Base-by-base conservation (phyloP, 805 yeast species). In the Kazachstania bromeliacearum region DNA sequence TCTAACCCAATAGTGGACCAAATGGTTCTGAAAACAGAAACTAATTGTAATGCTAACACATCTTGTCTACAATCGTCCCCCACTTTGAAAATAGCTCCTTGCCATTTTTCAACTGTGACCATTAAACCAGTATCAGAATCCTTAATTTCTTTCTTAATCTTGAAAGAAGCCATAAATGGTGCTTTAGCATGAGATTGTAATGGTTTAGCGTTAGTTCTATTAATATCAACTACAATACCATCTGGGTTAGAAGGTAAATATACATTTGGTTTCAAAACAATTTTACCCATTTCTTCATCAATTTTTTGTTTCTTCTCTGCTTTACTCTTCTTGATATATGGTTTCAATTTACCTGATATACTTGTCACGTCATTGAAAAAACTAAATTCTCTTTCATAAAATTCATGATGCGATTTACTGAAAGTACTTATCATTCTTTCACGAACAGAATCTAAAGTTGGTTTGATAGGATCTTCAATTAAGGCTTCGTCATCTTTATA, bases 31-130 rank as follows among this genome's bases (percentile, higher is more conserved):
- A 94, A 92, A 25, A 92, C 78, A 3, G 96, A 81, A 39, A 94
- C 81, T 53, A 92, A 67, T 56, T 92, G 99, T 40, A 92, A 66
- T 0, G 96, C 96, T 46, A 92, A 70, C 34, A 92, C 89, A 62
- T 92, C 99, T 60, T 92, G 99, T 48, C 99, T 74, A 66, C 97
- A 89, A 62, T 92, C 99, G 63, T 92, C 99, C 42, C 99, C 99
- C 37, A 92, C 98, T 60, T 92, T 92, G 73, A 92, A 92, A 57
- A 92, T 94, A 10, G 98, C 98, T 53, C 94, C 78, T 54, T 87
- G 87, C 94, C 94, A 82, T 45, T 69, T 73, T 34, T 83, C 89
- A 34, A 73, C 56, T 4, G 71, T 68, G 5, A 53, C 45, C n/a
- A 44, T 46, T 20, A 53, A 68, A 30, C 69, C 71, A 10, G 54